A percentile compares a stretch with the other conserved stretches of the same genome.
Evolutionary conservation across 1,139 yeast genomes (phyloP).

Genomic region (Candida frijolesensis): DNA sequence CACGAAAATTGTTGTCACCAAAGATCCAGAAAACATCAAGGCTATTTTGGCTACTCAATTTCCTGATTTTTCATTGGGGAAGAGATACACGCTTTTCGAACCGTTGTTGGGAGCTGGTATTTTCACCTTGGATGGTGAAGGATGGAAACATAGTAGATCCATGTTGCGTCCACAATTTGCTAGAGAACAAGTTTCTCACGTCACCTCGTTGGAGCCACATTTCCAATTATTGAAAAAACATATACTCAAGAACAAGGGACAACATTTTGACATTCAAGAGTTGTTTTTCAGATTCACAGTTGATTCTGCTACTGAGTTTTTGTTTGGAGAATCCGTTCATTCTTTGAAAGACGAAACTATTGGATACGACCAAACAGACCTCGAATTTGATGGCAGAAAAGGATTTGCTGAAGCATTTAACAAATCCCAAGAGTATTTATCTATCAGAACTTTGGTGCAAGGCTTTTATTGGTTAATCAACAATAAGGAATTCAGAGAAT

Average conservation of each 20-base stretch:
- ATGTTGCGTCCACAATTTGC: slow-evolving; percentile 58
- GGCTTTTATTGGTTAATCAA: slow-evolving; percentile 28
- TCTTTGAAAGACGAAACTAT: slow-evolving; percentile 33
- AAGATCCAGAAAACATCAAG: slow-evolving; percentile 35
- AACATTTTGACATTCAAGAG: slow-evolving; percentile 37
- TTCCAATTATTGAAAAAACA: slow-evolving; percentile 38
- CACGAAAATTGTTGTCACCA: slow-evolving; percentile 18
- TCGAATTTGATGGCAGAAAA: slow-evolving; percentile 20
- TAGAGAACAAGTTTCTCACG: slow-evolving; percentile 52
- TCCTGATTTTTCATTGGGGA: slow-evolving; percentile 52
- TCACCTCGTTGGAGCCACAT: slow-evolving; percentile 46
- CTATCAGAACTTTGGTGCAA: slow-evolving; percentile 33
- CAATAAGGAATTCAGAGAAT: slow-evolving; percentile 24
- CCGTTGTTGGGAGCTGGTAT: slow-evolving; percentile 57
- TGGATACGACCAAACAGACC: slow-evolving; percentile 21
- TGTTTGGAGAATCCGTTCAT: slow-evolving; percentile 40
- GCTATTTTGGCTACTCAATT: slow-evolving; percentile 44
- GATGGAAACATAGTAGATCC: slow-evolving; percentile 58
- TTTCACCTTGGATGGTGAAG: slow-evolving; percentile 55
- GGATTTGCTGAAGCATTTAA: slow-evolving; percentile 34
- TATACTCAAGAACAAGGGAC: slow-evolving; percentile 26
- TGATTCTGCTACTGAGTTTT: slow-evolving; percentile 45
- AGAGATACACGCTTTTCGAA: slow-evolving; percentile 37
- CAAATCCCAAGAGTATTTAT: slow-evolving; percentile 30
- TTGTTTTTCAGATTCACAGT: slow-evolving; percentile 39